Evolutionary conservation across 192 early-diverging fungal species (phyloP).

Genomic region (Chytriomyces sp.): DNA sequence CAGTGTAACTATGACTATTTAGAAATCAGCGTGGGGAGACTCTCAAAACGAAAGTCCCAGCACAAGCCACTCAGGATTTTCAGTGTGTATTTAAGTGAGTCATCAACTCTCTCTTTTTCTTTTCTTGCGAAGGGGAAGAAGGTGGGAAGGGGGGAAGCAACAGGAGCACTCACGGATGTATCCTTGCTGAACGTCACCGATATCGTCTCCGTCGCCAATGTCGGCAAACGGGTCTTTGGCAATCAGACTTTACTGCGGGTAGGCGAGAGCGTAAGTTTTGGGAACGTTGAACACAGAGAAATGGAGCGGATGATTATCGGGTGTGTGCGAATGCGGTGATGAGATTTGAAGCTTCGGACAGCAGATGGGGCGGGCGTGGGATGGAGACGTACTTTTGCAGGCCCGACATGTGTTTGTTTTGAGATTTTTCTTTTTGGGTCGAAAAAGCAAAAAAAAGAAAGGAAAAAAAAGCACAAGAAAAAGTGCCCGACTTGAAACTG

Average conservation of each 20-base stretch:
- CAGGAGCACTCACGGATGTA: conserved; percentile 55
- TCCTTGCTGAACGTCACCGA: conserved; percentile 42
- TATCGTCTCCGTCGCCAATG: conserved; percentile 52
- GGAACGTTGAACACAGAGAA: not conserved
- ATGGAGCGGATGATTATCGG: too few species aligned
- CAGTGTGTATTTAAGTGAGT: conserved; percentile 12
- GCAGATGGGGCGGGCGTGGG: not conserved
- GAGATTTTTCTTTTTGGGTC: conserved; percentile 1
- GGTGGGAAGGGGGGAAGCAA: not conserved
- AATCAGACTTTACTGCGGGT: conserved; percentile 42
- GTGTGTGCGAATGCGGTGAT: not conserved
- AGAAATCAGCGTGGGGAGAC: conserved; percentile 30
- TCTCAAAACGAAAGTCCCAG: conserved; percentile 23
- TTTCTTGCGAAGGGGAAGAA: too few species aligned
- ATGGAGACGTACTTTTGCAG: conserved; percentile 29
- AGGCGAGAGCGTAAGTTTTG: not conserved
- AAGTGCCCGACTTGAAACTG: not conserved
- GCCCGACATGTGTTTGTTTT: conserved; percentile 16
- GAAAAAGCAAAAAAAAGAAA: conserved; percentile 13
- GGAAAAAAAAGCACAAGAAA: not conserved
- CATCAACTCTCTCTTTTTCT: conserved; percentile 22
- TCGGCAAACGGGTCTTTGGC: conserved; percentile 63
- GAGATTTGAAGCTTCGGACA: not conserved
- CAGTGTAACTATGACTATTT: conserved; percentile 38
- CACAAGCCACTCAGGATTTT: conserved; percentile 34